Conservation (phyloP, 148 eudicot species). For the Amaranthus palmeri region DNA sequence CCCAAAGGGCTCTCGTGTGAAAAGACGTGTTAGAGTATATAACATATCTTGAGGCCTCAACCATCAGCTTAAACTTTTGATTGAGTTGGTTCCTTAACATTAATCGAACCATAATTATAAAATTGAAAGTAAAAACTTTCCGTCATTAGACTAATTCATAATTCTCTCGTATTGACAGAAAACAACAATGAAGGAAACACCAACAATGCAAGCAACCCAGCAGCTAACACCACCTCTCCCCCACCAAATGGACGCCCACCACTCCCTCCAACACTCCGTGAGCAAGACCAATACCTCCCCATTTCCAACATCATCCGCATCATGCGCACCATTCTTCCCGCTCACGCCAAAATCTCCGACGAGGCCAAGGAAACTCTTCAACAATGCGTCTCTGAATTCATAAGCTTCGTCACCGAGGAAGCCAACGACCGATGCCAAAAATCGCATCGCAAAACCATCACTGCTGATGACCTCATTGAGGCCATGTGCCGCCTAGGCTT, state of each 20-base stretch:
- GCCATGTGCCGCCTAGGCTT: constrained; percentile 29
- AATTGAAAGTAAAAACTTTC: too few species aligned
- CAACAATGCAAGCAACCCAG: neutral
- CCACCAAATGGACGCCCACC: constrained; percentile 5
- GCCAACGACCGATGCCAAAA: constrained; percentile 27
- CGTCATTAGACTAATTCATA: too few species aligned
- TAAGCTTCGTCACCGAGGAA: constrained; percentile 32
- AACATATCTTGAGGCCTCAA: too few species aligned
- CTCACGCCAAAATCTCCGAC: constrained; percentile 31
- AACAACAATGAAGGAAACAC: too few species aligned
- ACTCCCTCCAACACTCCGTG: constrained; percentile 9
- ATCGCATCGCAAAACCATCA: constrained; percentile 31
- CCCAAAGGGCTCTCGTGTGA: too few species aligned
- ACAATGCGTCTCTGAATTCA: constrained; percentile 34
- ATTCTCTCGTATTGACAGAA: too few species aligned
- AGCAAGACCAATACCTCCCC: constrained; percentile 28
- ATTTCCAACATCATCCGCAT: constrained; percentile 32
- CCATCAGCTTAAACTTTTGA: too few species aligned
- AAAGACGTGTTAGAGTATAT: too few species aligned
- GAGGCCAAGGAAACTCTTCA: constrained; percentile 31
- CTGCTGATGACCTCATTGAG: constrained; percentile 29
- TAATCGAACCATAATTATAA: too few species aligned
- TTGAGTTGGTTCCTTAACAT: too few species aligned
- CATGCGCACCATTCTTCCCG: constrained; percentile 31
- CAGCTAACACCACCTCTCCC: neutral